Evolutionary conservation across 139 green algal species (phyloP).

Genomic region (Astrephomene gubernaculifera): DNA sequence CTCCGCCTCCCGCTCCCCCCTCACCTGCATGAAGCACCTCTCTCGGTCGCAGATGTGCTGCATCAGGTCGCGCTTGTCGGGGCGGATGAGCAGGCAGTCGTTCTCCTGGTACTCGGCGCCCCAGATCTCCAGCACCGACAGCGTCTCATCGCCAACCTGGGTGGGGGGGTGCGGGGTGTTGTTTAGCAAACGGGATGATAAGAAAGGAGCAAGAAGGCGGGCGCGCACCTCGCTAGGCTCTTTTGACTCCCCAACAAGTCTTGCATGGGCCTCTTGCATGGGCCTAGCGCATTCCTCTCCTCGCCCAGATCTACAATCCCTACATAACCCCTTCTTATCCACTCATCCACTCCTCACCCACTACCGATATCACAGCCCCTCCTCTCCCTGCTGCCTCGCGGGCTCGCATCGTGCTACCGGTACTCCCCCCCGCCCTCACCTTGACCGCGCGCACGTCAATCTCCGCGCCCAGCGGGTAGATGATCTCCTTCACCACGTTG

Average conservation of each 20-base stretch:
- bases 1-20: neutral
- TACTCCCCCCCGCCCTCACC: conserved; percentile 12
- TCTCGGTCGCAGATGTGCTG: conserved; percentile 92
- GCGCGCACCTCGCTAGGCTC: too few relatives aligned
- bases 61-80: conserved; percentile 79
- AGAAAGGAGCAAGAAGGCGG: too few relatives aligned
- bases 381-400: too few relatives aligned
- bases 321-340: too few relatives aligned
- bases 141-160: conserved; percentile 94
- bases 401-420: too few relatives aligned
- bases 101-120: conserved; percentile 99
- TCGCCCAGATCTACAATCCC: too few relatives aligned
- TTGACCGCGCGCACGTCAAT: conserved; percentile 94
- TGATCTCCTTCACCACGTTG: conserved; percentile 99
- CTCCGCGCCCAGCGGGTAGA: conserved; percentile 95
- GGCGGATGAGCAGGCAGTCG: conserved; percentile 92
- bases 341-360: too few relatives aligned
- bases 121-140: conserved; percentile 99
- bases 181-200: neutral
- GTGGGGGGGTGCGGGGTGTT: neutral
- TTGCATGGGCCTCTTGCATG: too few relatives aligned
- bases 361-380: too few relatives aligned
- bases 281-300: too few relatives aligned
- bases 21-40: conserved; percentile 90
- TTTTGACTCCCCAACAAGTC: too few relatives aligned